phyloP scores from a whole-genome alignment of 208 protist genomes.

The Trypanosoma theileri region DNA sequence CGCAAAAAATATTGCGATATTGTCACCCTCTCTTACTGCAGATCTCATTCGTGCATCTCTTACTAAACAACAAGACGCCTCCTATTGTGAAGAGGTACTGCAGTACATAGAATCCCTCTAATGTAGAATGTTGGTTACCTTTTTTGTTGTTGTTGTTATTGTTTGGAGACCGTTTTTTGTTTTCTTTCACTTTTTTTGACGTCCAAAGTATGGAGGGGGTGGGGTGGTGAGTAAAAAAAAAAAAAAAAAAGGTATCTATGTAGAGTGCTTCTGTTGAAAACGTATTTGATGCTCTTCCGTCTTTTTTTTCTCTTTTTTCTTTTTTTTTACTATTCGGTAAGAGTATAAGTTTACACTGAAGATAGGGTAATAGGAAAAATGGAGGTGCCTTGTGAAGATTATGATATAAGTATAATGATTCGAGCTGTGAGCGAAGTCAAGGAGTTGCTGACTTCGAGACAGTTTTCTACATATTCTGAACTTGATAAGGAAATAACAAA shows the following conservation, averaged over 20 bases:
- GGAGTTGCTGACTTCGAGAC: constrained; percentile 41
- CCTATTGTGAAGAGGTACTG: constrained; percentile 50
- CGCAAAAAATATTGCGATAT: constrained; percentile 49
- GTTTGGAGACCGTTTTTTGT: neutral
- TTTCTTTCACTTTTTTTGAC: constrained; percentile 11
- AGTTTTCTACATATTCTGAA: constrained; percentile 81
- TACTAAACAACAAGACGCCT: constrained; percentile 49
- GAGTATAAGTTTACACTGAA: too few relatives aligned
- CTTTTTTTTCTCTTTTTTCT: constrained; percentile 1
- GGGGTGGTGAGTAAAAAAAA: neutral
- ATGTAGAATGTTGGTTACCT: constrained; percentile 5
- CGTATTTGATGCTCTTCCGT: neutral
- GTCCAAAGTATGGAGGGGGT: too few relatives aligned
- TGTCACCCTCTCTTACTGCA: constrained; percentile 61
- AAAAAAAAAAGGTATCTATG: neutral
- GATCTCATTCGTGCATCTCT: constrained; percentile 49
- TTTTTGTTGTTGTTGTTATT: constrained; percentile 1
- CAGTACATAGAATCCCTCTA: constrained; percentile 44
- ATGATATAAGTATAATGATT: constrained; percentile 78
- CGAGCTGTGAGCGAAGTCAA: constrained; percentile 70
- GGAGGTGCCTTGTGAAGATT: constrained; percentile 77
- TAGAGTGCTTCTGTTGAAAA: too few relatives aligned
- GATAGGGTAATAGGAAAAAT: constrained; percentile 27
- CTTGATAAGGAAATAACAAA: constrained; percentile 73
- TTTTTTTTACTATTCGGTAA: neutral